A percentile compares a stretch with the other conserved stretches of the same genome.
phyloP scores from a whole-genome alignment of 2,329 filamentous ascomycete species.

The Sporothrix globosa region DNA sequence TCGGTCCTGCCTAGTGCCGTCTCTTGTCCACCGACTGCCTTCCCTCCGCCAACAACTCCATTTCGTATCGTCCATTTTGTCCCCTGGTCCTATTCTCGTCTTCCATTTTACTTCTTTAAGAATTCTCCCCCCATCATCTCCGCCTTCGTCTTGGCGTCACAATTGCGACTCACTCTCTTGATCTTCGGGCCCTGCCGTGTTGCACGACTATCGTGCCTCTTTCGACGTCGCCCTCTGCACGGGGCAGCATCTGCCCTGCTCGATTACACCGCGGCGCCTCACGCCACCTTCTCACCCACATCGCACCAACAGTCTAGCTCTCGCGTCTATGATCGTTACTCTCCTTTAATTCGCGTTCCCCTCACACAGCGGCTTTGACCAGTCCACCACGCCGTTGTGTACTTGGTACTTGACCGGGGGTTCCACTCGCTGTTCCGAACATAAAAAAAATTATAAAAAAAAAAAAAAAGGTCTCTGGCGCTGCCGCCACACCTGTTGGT shows the following conservation, averaged over 20 bases:
- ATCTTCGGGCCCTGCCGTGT: conserved; percentile 17
- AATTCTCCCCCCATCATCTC: background rate
- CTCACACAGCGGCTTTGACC: background rate
- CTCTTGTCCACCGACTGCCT: background rate
- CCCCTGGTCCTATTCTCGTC: background rate
- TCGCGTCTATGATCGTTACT: background rate
- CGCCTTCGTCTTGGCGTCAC: conserved; percentile 22
- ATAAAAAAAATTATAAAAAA: background rate
- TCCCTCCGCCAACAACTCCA: background rate
- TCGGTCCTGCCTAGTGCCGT: conserved; percentile 18
- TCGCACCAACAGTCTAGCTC: conserved; percentile 1
- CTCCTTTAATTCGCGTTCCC: background rate
- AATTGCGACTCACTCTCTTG: conserved; percentile 5
- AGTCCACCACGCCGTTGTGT: conserved; percentile 7
- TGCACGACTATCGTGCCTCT: conserved; percentile 11
- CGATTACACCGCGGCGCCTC: conserved; percentile 17
- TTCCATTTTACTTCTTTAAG: background rate
- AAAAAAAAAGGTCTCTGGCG: background rate
- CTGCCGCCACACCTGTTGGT: conserved; percentile 27
- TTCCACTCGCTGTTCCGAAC: conserved; percentile 13
- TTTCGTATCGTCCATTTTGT: background rate
- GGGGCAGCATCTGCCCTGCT: conserved; percentile 24
- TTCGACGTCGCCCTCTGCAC: conserved; percentile 14
- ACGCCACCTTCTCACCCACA: conserved; percentile 11
- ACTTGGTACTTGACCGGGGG: conserved; percentile 11